Evolutionary conservation across 306 rosid species (phyloP).

Genomic region (Elaeagnus macrophylla): DNA sequence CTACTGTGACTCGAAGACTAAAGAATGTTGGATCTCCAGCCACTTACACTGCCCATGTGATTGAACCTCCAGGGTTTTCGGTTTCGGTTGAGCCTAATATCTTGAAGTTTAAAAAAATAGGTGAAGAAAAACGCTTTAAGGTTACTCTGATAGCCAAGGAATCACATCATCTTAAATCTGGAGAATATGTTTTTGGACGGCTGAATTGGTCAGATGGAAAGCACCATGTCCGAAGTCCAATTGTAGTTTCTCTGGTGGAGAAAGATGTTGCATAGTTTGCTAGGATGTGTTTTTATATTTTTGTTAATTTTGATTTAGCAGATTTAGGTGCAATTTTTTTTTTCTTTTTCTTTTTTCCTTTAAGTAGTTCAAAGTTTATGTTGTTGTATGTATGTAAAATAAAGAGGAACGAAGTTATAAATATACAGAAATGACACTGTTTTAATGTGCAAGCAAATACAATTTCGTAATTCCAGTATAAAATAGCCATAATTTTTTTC

Average conservation of each 20-base stretch:
- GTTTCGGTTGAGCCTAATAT: constrained; percentile 34
- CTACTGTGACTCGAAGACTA: constrained; percentile 37
- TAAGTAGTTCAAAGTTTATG: too few species aligned
- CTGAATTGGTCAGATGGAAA: constrained; percentile 51
- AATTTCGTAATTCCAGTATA: too few species aligned
- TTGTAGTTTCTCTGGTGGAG: constrained; percentile 14
- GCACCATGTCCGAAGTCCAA: constrained; percentile 15
- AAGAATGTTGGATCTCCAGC: constrained; percentile 64
- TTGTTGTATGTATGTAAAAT: too few species aligned
- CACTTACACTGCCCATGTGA: constrained; percentile 27
- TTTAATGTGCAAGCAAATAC: too few species aligned
- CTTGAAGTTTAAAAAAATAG: constrained; percentile 33
- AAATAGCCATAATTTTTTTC: too few species aligned
- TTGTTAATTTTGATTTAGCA: too few species aligned
- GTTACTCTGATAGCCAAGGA: constrained; percentile 28
- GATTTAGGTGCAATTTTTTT: too few species aligned
- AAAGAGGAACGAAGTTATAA: too few species aligned
- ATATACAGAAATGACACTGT: too few species aligned
- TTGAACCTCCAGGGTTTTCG: constrained; percentile 29
- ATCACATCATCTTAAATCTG: neutral
- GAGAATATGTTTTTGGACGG: constrained; percentile 32
- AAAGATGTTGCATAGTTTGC: too few species aligned
- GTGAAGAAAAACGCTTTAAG: constrained; percentile 47
- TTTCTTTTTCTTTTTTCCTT: too few species aligned
- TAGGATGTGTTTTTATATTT: too few species aligned